Evolutionary conservation across 148 eudicot genomes (phyloP).

Genomic region (Salicornia ramosissima): DNA sequence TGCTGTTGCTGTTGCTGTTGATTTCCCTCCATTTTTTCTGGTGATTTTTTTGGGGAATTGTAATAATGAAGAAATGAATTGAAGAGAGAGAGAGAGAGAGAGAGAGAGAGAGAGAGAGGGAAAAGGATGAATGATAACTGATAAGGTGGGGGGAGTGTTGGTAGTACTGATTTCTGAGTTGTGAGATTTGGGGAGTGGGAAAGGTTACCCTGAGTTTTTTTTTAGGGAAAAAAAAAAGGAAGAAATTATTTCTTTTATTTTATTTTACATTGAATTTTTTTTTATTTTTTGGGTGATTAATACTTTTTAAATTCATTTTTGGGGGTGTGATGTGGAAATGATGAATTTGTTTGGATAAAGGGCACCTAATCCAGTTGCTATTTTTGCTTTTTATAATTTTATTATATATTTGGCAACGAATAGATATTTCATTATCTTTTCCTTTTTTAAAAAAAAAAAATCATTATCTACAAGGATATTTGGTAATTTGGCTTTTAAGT

Average conservation of each 20-base stretch:
- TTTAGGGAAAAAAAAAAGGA: too few relatives aligned
- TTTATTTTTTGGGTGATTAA: not conserved
- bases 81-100: too few relatives aligned
- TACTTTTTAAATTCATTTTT: not conserved
- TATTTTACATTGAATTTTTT: too few relatives aligned
- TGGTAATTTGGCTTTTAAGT: too few relatives aligned
- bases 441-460: too few relatives aligned
- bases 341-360: not conserved
- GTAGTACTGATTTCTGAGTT: slow-evolving; percentile 15
- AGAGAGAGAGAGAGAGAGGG: too few relatives aligned
- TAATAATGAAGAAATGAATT: too few relatives aligned
- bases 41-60: not conserved
- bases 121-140: not conserved
- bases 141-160: slow-evolving; percentile 21
- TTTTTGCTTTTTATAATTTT: not conserved
- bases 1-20: slow-evolving; percentile 28
- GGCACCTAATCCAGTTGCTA: not conserved
- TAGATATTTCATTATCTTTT: too few relatives aligned
- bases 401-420: too few relatives aligned
- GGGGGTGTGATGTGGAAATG: not conserved
- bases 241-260: not conserved
- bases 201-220: not conserved
- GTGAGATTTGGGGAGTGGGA: slow-evolving; percentile 2
- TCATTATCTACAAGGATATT: too few relatives aligned
- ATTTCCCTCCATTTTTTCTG: slow-evolving; percentile 32